A percentile compares a stretch with the other conserved stretches of the same genome.
Evolutionary conservation across 1,284 basidiomycete species (phyloP).

Genomic region (Boletus nobilissimus): DNA sequence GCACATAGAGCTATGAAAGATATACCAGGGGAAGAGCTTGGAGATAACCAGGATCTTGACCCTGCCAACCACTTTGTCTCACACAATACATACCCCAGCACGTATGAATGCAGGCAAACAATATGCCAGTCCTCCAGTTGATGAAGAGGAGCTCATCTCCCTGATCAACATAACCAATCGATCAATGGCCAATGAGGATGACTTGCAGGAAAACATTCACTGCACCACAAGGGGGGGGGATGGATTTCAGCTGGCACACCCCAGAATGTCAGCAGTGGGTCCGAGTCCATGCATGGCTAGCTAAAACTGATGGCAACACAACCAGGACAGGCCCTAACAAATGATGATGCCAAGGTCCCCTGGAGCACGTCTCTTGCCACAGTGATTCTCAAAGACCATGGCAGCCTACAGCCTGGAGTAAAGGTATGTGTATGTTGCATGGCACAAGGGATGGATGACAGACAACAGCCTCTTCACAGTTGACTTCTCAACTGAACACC

Average conservation of each 20-base stretch:
- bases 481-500: background rate
- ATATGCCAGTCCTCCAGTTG: background rate
- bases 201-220: conserved; percentile 7
- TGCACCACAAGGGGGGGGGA: background rate
- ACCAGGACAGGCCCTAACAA: background rate
- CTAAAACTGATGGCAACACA: background rate
- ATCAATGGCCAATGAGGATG: background rate
- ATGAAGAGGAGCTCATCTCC: background rate
- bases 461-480: background rate
- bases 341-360: background rate
- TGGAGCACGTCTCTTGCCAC: background rate
- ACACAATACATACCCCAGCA: background rate
- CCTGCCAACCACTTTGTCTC: background rate
- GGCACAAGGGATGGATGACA: background rate
- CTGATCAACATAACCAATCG: background rate
- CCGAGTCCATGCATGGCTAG: background rate
- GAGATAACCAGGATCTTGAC: background rate
- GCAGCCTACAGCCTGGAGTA: background rate
- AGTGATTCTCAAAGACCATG: background rate
- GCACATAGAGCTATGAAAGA: background rate
- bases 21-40: background rate
- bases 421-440: background rate
- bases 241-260: too few species aligned
- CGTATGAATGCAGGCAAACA: background rate
- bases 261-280: background rate